Percentiles rank a stretch among this genome's conserved stretches.
These are phyloP conservation scores for Trichocomaceae sp. DNA, from an alignment of 2,329 filamentous ascomycete species.

Conservation along the genomic window DNA sequence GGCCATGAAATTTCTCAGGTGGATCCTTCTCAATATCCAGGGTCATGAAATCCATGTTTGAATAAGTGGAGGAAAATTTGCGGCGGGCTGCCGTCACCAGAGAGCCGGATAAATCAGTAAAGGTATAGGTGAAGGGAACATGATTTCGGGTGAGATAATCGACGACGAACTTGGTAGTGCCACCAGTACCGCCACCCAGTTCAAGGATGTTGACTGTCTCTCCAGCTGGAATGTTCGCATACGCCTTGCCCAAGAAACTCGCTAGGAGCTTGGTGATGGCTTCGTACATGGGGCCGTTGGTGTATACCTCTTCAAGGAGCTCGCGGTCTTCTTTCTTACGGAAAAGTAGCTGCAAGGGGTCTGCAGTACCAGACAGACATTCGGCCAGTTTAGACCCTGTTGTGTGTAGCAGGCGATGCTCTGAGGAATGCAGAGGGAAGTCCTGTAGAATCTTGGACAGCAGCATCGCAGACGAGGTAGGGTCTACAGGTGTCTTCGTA, in stretches of 20 bases:
- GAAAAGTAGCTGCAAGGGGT: constrained; percentile 2
- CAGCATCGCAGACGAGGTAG: constrained; percentile 11
- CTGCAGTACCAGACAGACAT: neutral
- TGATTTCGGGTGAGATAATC: neutral
- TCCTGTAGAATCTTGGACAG: constrained; percentile 22
- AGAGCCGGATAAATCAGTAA: constrained; percentile 2
- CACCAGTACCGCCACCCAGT: constrained; percentile 16
- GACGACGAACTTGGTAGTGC: constrained; percentile 25
- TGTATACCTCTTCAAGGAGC: constrained; percentile 34
- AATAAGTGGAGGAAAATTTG: neutral
- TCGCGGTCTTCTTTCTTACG: constrained; percentile 4
- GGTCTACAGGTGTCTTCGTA: neutral
- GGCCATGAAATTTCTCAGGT: neutral
- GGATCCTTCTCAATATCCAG: constrained; percentile 3
- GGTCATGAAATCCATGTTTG: neutral
- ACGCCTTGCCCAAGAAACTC: neutral
- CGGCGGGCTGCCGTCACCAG: neutral
- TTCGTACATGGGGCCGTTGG: constrained; percentile 15
- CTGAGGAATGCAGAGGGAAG: constrained; percentile 23
- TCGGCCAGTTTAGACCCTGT: neutral
- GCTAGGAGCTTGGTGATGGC: neutral
- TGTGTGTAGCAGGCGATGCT: constrained; percentile 20
- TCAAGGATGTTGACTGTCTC: constrained; percentile 2
- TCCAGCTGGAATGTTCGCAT: neutral
- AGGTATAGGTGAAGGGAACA: neutral